Evolutionary conservation across 2,329 filamentous ascomycete genomes (phyloP).

Genomic region (Ophiocordyceps sinensis): DNA sequence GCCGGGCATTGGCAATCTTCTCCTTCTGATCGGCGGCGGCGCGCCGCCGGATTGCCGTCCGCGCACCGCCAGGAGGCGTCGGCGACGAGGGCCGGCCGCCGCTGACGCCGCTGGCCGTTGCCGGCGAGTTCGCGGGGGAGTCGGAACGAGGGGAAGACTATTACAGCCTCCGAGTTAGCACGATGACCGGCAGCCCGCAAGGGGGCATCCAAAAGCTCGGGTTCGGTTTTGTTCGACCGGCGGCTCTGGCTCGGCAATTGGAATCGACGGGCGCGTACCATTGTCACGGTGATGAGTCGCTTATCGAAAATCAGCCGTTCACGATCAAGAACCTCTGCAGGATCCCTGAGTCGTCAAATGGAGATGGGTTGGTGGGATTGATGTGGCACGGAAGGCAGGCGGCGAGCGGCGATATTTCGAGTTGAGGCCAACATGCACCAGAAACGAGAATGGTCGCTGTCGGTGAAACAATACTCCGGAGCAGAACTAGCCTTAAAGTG

Average conservation of each 20-base stretch:
- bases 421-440: slow-evolving; percentile 32
- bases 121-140: slow-evolving; percentile 42
- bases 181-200: neutral
- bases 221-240: neutral
- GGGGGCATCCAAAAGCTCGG: neutral
- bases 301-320: slow-evolving; percentile 7
- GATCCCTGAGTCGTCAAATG: slow-evolving; percentile 12
- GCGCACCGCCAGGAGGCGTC: slow-evolving; percentile 80
- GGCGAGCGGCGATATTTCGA: slow-evolving; percentile 2
- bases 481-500: neutral
- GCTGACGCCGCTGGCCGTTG: slow-evolving; percentile 51
- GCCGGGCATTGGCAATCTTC: slow-evolving; percentile 85
- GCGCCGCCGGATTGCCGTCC: slow-evolving; percentile 87
- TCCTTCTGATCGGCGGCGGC: slow-evolving; percentile 96
- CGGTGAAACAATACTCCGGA: slow-evolving; percentile 21
- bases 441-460: slow-evolving; percentile 11
- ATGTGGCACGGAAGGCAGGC: neutral
- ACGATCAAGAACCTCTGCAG: slow-evolving; percentile 19
- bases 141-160: slow-evolving; percentile 46
- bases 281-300: slow-evolving; percentile 9
- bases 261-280: slow-evolving; percentile 14
- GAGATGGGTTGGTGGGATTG: slow-evolving; percentile 8
- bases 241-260: neutral
- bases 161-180: neutral
- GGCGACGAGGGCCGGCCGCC: slow-evolving; percentile 72